phyloP scores from a whole-genome alignment of 2,329 filamentous ascomycete species.

The Clathrospora elynae region DNA sequence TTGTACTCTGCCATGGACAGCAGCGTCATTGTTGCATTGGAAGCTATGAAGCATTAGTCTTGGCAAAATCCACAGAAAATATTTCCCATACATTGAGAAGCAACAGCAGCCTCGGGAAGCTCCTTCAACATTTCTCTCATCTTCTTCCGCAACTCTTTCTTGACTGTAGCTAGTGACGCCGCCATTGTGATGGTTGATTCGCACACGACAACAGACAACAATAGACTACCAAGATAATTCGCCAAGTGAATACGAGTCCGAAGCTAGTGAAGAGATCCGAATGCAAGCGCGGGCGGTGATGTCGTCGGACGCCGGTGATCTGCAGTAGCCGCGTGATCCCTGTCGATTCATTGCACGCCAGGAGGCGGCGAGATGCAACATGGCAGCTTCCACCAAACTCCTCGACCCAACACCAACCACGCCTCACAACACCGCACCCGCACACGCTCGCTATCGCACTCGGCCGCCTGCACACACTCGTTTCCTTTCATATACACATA shows the following conservation, averaged over 20 bases:
- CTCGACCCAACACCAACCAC: slow-evolving; percentile 19
- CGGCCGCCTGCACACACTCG: slow-evolving; percentile 15
- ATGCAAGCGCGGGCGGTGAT: slow-evolving; percentile 23
- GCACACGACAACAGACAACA: neutral
- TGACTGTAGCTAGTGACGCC: slow-evolving; percentile 65
- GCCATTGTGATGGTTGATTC: slow-evolving; percentile 45
- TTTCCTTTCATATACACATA: slow-evolving; percentile 6
- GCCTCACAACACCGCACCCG: slow-evolving; percentile 9
- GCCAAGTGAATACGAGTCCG: neutral
- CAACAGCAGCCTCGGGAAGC: slow-evolving; percentile 66
- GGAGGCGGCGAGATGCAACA: slow-evolving; percentile 21
- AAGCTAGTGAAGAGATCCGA: slow-evolving; percentile 11
- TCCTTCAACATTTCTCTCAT: slow-evolving; percentile 70
- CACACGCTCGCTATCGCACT: slow-evolving; percentile 20
- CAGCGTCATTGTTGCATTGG: slow-evolving; percentile 67
- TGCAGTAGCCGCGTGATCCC: slow-evolving; percentile 35
- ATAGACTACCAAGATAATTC: neutral
- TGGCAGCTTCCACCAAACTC: slow-evolving; percentile 22
- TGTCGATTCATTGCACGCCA: slow-evolving; percentile 23
- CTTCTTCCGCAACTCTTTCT: slow-evolving; percentile 73
- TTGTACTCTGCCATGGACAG: slow-evolving; percentile 74
- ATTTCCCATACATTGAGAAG: slow-evolving; percentile 68
- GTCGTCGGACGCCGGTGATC: slow-evolving; percentile 31
- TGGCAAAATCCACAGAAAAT: neutral
- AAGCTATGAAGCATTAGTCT: slow-evolving; percentile 57